Evolutionary conservation across 1,284 basidiomycete species (phyloP), one percentile per base, ranked within the genome.

Genomic region (Grifola frondosa): DNA sequence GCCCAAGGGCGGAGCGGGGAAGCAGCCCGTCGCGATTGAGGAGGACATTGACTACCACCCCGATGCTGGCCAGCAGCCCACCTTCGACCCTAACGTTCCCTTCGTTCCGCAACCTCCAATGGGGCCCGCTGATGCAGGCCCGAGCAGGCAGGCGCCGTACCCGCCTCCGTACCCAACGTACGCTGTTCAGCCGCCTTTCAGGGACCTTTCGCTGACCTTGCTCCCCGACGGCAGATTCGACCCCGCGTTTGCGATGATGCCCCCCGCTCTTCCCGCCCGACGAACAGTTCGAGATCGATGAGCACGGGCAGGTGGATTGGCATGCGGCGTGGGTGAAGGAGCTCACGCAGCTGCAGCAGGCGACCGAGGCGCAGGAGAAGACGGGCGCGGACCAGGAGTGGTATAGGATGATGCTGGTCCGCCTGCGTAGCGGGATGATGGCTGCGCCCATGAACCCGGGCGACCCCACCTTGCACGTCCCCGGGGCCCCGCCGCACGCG

Each of bases 381-480:
- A 77, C 80, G 16, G 82, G 81, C 24, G 81, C 75, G 1, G 84
- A 85, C 41, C 79, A 78, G 39, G 88, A 91, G 49, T 91, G 88
- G 88, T 91, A 82, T 56, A 71, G 82, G 50, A 82, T 85, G 75
- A 90, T 91, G 87, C 59, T 88, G 9, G 73, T 84, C 57, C 78
- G 85, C 19, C 77, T 89, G 39, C 71, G 87, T 40, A 75, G 74
- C 31, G 81, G 80, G 12, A 70, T 89, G 56, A 77, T 88, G 74
- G 74, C 81, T 25, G 74, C 76, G 26, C 69, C 74, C 31, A 73
- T 80, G 58, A 81, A 80, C 51, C 80, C 78, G 22, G 68, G 67
- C 23, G 78, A 77, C 44, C 58, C 64, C 15, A 66, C 75, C 38
- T 75, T 80, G 67, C 78, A 80, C 39, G 74, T 80, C 24, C 45